Base-by-base conservation (phyloP, 2,329 filamentous ascomycete genomes). In the Aureobasidium sp. region DNA sequence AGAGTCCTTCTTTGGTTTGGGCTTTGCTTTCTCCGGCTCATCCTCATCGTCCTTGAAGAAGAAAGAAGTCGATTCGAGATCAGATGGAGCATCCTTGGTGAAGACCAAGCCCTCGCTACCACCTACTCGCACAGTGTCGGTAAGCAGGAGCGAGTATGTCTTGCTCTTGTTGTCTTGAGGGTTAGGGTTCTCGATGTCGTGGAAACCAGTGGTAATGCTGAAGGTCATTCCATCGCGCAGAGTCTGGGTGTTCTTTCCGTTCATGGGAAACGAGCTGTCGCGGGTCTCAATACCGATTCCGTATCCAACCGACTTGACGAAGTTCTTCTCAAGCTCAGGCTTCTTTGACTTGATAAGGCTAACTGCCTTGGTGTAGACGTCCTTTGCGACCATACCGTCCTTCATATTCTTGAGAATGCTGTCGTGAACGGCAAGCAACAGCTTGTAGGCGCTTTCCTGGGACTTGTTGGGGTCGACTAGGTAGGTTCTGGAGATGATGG, bases 151-250 rank as follows among this genome's bases (percentile, higher is more conserved):
- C 0, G 92, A 94, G 73, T 99, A 99, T 2, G 84, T 84, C 70
- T 90, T 90, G 76, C 89, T 92, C 75, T 88, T 89, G 79, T 95
- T 95, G 74, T 96, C 91, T 73, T 95, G 91, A 0, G 91, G 86
- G 64, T 88, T 87, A 12, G 88, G 85, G 71, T 97, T 96, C 70
- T 91, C 87, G 51, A 99, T 84, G 71, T 97, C 92, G 63, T 86
- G 88, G 70, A 99, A 89, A 12, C 93, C 92, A 5, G 93, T 94
- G 36, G 90, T 91, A 68, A 99, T 85, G 70, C 88, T 89, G 13
- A 99, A 82, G 0, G 94, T 99, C 94, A 99, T 99, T 67, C 95
- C 95, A 71, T 97, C 95, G 75, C 93, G 96, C 62, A 99, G 78
- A 5, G 84, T 82, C 57, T 92, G 85, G 32, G 79, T 81, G 73